Evolutionary conservation across 2,329 filamentous ascomycete species (phyloP).

Genomic region (Periconia sp.): DNA sequence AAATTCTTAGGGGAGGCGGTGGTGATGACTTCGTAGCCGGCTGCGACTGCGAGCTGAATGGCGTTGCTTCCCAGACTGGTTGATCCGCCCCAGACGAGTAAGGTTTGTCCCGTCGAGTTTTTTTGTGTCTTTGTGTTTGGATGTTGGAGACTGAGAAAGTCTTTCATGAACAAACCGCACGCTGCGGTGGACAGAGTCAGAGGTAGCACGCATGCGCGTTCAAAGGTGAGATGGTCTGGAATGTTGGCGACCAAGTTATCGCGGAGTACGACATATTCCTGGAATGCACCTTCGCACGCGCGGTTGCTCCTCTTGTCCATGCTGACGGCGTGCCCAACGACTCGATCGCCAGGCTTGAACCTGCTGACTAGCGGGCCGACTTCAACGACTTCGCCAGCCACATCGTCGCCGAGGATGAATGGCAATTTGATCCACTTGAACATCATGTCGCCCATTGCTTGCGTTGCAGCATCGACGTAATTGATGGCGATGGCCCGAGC

Average conservation of each 20-base stretch:
- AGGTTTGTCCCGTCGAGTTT: conserved; percentile 27
- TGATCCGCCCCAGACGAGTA: conserved; percentile 53
- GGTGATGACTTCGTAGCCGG: conserved; percentile 48
- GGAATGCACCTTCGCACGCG: conserved; percentile 53
- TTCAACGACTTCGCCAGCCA: conserved; percentile 47
- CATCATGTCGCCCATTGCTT: conserved; percentile 15
- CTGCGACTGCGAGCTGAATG: conserved; percentile 51
- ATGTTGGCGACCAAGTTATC: conserved; percentile 50
- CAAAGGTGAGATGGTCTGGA: conserved; percentile 50
- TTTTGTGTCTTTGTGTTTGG: conserved; percentile 39
- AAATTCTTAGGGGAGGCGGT: conserved; percentile 52
- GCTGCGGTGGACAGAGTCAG: conserved; percentile 15
- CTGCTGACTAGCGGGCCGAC: conserved; percentile 44
- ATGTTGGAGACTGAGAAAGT: conserved; percentile 10
- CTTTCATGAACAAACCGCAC: conserved; percentile 13
- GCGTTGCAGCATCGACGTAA: conserved; percentile 46
- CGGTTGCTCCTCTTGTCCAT: conserved; percentile 10
- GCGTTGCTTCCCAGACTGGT: conserved; percentile 52
- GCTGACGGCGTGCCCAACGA: conserved; percentile 32
- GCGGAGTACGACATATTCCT: conserved; percentile 53
- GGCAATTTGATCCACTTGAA: conserved; percentile 1
- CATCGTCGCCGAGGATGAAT: conserved; percentile 38
- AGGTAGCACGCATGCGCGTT: conserved; percentile 51
- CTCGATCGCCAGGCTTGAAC: conserved; percentile 46
- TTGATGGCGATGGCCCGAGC: conserved; percentile 46